Evolutionary conservation across 805 yeast species (phyloP).

Genomic region (Suhomyces kilbournensis): DNA sequence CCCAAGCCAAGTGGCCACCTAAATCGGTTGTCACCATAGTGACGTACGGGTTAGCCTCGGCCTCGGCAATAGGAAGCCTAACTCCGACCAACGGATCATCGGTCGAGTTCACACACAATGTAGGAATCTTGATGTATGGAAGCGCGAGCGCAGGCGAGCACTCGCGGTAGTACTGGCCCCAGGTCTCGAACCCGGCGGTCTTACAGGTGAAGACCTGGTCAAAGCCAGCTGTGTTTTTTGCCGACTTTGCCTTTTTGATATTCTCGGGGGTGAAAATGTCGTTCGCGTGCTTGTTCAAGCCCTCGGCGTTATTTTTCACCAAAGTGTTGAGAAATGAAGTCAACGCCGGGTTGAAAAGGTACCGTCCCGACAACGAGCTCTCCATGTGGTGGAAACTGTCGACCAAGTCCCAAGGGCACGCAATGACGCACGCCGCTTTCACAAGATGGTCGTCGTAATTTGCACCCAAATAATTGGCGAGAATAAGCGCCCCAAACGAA

Average conservation of each 20-base stretch:
- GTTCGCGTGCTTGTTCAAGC: constrained; percentile 28
- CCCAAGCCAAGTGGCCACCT: constrained; percentile 89
- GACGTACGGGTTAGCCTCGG: constrained; percentile 55
- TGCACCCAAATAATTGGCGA: constrained; percentile 69
- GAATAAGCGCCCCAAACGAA: constrained; percentile 73
- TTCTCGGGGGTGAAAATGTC: constrained; percentile 25
- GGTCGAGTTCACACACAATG: constrained; percentile 56
- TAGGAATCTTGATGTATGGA: constrained; percentile 56
- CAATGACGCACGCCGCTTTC: constrained; percentile 50
- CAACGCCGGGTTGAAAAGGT: constrained; percentile 33
- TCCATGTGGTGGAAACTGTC: constrained; percentile 47
- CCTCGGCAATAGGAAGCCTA: constrained; percentile 51
- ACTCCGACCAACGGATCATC: constrained; percentile 76
- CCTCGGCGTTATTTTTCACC: constrained; percentile 33
- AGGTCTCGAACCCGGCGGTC: constrained; percentile 61
- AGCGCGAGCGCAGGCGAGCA: constrained; percentile 59
- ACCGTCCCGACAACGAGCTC: constrained; percentile 31
- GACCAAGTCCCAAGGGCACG: constrained; percentile 76
- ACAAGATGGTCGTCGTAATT: constrained; percentile 28
- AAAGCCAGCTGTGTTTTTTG: constrained; percentile 49
- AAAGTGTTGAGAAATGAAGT: constrained; percentile 30
- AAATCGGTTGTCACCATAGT: constrained; percentile 55
- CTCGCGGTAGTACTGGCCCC: constrained; percentile 60
- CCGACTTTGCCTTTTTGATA: constrained; percentile 12
- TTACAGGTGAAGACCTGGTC: constrained; percentile 66